Percentiles rank a stretch among this genome's conserved stretches.
Evolutionary conservation across 805 yeast genomes (phyloP).

Genomic region (Diddensiella caesifluorescens): DNA sequence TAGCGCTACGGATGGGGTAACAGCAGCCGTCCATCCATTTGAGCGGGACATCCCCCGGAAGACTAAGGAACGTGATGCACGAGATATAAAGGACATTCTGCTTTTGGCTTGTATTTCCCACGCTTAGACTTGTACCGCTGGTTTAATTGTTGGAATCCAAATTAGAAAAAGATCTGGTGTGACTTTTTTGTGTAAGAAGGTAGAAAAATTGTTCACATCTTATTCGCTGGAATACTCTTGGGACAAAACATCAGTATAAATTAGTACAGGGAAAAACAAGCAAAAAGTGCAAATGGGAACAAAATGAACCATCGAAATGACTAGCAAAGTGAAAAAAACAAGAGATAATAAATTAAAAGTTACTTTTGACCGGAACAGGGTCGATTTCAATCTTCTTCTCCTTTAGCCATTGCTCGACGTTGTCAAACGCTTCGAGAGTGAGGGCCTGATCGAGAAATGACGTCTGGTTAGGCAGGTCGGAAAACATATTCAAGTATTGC

Average conservation of each 20-base stretch:
- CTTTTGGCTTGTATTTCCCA: too few relatives aligned
- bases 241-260: too few relatives aligned
- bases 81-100: slow-evolving; percentile 4
- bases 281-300: too few relatives aligned
- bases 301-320: too few relatives aligned
- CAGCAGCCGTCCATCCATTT: slow-evolving; percentile 8
- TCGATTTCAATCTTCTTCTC: too few relatives aligned
- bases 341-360: too few relatives aligned
- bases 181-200: not conserved
- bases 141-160: too few relatives aligned
- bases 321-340: too few relatives aligned
- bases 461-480: slow-evolving; percentile 32
- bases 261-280: too few relatives aligned
- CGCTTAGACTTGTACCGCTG: too few relatives aligned
- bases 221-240: slow-evolving; percentile 12
- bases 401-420: slow-evolving; percentile 23
- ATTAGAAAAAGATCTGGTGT: not conserved
- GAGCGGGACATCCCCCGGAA: slow-evolving; percentile 9
- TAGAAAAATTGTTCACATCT: slow-evolving; percentile 9
- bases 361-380: too few relatives aligned
- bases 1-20: slow-evolving; percentile 43
- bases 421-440: slow-evolving; percentile 23
- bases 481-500: slow-evolving; percentile 30
- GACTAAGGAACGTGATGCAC: slow-evolving; percentile 1
- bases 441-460: slow-evolving; percentile 30